Base-by-base conservation (phyloP, 2,329 filamentous ascomycete species). In the Bimuria novae-zelandiae region DNA sequence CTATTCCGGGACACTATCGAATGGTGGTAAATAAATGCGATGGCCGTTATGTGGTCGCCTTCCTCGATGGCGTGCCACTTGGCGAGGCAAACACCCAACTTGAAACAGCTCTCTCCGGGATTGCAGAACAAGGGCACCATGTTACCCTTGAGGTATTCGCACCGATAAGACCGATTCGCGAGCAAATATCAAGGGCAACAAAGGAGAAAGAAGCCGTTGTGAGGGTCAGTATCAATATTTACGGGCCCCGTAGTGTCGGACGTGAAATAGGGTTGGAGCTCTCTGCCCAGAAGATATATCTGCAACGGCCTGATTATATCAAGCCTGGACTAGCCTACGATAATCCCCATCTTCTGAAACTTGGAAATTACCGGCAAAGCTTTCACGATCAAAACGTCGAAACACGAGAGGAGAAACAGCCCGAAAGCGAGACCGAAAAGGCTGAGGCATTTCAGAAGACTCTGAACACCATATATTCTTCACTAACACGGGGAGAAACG, bases 131-230 rank as follows among this genome's bases (percentile, higher is more conserved):
- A 29, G 55, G 40, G 19, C 44, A 55, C 7, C 22, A 33, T 10
- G 41, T 69, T 8, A 55, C 64, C 3, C 60, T 63, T 10, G 66
- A 69, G 45, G 65, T 64, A 2, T 62, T 68, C 10, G 60, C 55
- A 14, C 62, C 61, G 3, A 54, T 56, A 2, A 45, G 23, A 40
- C 42, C 55, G 1, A 59, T 63, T 11, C 55, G 61, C 16, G 66
- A 70, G n/a, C 64, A 59, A 0, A 64, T 70, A 14, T 39, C 49
- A 2, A 56, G 54, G 29, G 59, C 62, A 2, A 57, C 35, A 0
- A 67, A 63, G 30, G 62, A 56, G 4, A 63, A 65, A 29, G 65
- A 68, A 14, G 67, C 67, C 0, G 55, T 67, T 19, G 55, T 63
- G 10, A 56, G 67, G 2, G 58, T 68, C 14, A 59, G 67, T 37